These are phyloP conservation scores for Pezicula rhizophila DNA, from an alignment of 2,329 filamentous ascomycete species.

Conservation along the genomic window DNA sequence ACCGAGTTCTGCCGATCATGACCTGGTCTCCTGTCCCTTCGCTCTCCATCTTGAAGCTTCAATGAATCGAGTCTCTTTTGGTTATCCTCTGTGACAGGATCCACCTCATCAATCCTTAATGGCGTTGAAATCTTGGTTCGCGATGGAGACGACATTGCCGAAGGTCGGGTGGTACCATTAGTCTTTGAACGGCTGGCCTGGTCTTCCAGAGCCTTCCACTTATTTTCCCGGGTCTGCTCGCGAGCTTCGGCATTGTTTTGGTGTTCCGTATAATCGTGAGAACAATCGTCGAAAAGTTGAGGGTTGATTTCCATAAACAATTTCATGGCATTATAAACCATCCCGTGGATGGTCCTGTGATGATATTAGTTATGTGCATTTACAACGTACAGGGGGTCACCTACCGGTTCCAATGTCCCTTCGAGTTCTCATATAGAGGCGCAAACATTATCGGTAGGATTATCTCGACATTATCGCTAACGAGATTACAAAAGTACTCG, in stretches of 20 bases:
- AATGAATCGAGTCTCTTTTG: conserved; percentile 84
- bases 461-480: conserved; percentile 97
- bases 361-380: conserved; percentile 26
- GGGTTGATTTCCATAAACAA: conserved; percentile 99
- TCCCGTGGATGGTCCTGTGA: conserved; percentile 89
- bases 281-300: conserved; percentile 96
- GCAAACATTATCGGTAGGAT: conserved; percentile 99
- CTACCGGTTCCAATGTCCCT: conserved; percentile 98
- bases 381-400: conserved; percentile 21
- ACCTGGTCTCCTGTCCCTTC: conserved; percentile 44
- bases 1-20: conserved; percentile 58
- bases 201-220: conserved; percentile 82
- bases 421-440: conserved; percentile 95
- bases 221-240: conserved; percentile 73
- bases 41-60: conserved; percentile 79
- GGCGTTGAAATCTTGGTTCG: conserved; percentile 36
- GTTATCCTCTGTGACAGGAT: conserved; percentile 74
- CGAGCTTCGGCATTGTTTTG: conserved; percentile 87
- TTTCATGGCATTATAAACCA: conserved; percentile 99
- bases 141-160: conserved; percentile 28
- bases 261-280: conserved; percentile 94
- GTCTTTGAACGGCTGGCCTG: conserved; percentile 66
- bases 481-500: conserved; percentile 98
- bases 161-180: conserved; percentile 31
- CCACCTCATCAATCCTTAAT: conserved; percentile 65